Percentiles rank a stretch among this genome's conserved stretches.
Conservation (phyloP, 139 green algal genomes). For the Chlamydomonas urium region DNA sequence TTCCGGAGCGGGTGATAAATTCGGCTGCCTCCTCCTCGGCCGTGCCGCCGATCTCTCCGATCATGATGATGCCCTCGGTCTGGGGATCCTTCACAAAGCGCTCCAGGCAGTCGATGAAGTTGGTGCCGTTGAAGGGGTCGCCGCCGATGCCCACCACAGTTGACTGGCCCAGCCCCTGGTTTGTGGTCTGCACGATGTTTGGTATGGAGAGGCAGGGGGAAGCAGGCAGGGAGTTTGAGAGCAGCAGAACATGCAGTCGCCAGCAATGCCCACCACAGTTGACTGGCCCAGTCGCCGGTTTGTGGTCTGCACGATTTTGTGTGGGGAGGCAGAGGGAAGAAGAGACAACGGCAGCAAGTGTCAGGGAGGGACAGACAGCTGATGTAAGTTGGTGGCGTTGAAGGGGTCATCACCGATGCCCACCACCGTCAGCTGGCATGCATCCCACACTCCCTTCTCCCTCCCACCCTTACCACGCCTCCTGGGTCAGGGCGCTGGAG, state of each 20-base stretch:
- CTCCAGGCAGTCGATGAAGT: slow-evolving; percentile 98
- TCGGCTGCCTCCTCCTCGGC: slow-evolving; percentile 97
- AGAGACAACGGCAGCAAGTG: too few species aligned
- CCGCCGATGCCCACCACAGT: slow-evolving; percentile 93
- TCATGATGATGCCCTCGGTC: slow-evolving; percentile 98
- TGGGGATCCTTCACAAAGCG: slow-evolving; percentile 91
- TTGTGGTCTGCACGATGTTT: slow-evolving; percentile 83
- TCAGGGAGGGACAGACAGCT: slow-evolving; percentile 52
- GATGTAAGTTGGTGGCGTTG: background rate
- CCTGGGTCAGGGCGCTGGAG: too few species aligned
- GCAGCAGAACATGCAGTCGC: slow-evolving; percentile 40
- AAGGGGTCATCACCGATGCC: background rate
- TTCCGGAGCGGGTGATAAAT: slow-evolving; percentile 82
- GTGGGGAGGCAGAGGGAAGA: too few species aligned
- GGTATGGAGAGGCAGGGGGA: background rate
- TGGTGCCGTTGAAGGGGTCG: slow-evolving; percentile 95
- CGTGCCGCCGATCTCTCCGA: slow-evolving; percentile 97
- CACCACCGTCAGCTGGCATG: background rate
- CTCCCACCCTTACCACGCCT: too few species aligned
- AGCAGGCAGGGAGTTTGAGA: background rate
- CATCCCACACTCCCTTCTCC: too few species aligned
- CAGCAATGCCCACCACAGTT: slow-evolving; percentile 91
- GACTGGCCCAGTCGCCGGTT: slow-evolving; percentile 88
- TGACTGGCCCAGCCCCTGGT: slow-evolving; percentile 88
- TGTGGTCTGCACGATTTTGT: slow-evolving; percentile 89